These are phyloP conservation scores for Pseudogymnoascus verrucosus DNA, from an alignment of 2,329 filamentous ascomycete species.

Conservation along the genomic window DNA sequence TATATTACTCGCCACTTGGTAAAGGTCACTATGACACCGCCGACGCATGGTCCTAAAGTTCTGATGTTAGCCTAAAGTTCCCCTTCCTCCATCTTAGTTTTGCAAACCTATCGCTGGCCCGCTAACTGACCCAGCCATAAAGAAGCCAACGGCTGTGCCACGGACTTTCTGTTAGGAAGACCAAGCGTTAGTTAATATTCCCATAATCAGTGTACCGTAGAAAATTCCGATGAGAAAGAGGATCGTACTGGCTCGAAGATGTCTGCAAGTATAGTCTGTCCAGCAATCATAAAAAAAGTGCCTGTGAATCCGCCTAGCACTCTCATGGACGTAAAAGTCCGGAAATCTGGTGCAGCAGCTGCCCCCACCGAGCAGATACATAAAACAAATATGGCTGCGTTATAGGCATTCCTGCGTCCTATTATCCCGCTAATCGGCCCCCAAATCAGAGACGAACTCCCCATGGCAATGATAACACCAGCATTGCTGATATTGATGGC, in stretches of 20 bases:
- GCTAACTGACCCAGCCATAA: conserved; percentile 35
- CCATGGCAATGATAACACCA: conserved; percentile 13
- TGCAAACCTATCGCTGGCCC: conserved; percentile 29
- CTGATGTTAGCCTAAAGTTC: background rate
- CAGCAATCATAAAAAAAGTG: conserved; percentile 16
- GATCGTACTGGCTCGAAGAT: conserved; percentile 15
- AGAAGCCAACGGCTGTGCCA: conserved; percentile 36
- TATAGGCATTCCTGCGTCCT: conserved; percentile 14
- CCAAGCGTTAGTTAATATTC: background rate
- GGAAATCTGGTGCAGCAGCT: conserved; percentile 12
- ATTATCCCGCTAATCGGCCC: conserved; percentile 12
- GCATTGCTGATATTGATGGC: conserved; percentile 19
- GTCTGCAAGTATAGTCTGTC: conserved; percentile 15
- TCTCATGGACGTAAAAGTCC: conserved; percentile 12
- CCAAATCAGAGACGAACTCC: conserved; percentile 13
- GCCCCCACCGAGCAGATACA: conserved; percentile 12
- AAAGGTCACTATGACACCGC: conserved; percentile 27
- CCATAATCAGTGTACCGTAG: background rate
- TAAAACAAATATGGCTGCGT: conserved; percentile 12
- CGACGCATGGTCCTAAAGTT: conserved; percentile 24
- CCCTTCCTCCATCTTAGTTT: conserved; percentile 18
- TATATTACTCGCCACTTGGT: conserved; percentile 26
- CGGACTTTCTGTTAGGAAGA: conserved; percentile 26
- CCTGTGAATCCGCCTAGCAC: conserved; percentile 12
- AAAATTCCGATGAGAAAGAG: background rate